Evolutionary conservation across 2,329 filamentous ascomycete species (phyloP).

Genomic region (Aspergillus carbonarius): DNA sequence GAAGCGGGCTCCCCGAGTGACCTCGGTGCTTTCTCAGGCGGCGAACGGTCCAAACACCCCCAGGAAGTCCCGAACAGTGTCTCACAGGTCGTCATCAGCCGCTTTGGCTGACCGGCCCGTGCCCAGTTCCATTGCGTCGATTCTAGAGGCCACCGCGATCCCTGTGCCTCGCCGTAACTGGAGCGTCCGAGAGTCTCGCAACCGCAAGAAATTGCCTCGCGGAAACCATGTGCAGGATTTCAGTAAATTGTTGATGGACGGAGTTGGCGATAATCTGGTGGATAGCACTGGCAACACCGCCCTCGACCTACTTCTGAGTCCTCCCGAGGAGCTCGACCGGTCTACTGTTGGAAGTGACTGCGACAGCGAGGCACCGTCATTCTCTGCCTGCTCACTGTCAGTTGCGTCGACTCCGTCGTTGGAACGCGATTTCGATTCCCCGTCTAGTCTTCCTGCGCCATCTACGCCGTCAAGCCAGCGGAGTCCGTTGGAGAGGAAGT

Average conservation of each 20-base stretch:
- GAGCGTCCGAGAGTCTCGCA: slow-evolving; percentile 40
- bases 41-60: slow-evolving; percentile 20
- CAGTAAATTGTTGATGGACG: slow-evolving; percentile 58
- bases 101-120: slow-evolving; percentile 44
- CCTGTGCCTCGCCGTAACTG: slow-evolving; percentile 49
- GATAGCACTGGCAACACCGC: slow-evolving; percentile 46
- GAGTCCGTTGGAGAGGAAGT: slow-evolving; percentile 41
- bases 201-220: slow-evolving; percentile 41
- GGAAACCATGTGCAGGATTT: slow-evolving; percentile 49
- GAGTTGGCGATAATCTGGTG: slow-evolving; percentile 47
- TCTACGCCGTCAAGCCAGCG: slow-evolving; percentile 42
- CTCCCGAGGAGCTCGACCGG: slow-evolving; percentile 48
- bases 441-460: slow-evolving; percentile 44
- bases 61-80: slow-evolving; percentile 17
- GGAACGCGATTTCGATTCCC: slow-evolving; percentile 51
- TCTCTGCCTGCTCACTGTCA: slow-evolving; percentile 54
- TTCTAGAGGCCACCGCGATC: slow-evolving; percentile 61
- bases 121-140: slow-evolving; percentile 56
- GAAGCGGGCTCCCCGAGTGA: slow-evolving; percentile 28
- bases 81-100: slow-evolving; percentile 27
- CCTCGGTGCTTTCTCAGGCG: slow-evolving; percentile 17
- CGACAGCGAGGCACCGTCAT: slow-evolving; percentile 43
- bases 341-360: slow-evolving; percentile 41
- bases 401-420: slow-evolving; percentile 60
- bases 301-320: slow-evolving; percentile 57